Percentiles rank a stretch among this genome's conserved stretches.
phyloP scores from a whole-genome alignment of 352 stramenopile genomes.

The Phytophthora aleatoria region DNA sequence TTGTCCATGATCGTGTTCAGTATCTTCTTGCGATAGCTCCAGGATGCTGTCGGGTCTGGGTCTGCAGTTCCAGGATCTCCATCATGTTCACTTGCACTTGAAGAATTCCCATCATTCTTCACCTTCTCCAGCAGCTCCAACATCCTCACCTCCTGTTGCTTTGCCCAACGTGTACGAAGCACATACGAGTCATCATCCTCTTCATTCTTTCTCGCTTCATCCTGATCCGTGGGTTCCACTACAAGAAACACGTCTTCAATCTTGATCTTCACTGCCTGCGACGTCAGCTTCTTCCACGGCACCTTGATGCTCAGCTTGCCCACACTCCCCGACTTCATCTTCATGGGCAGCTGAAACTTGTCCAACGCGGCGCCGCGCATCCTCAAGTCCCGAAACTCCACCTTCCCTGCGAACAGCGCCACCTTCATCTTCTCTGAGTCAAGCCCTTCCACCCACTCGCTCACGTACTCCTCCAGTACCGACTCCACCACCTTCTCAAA shows the following conservation, averaged over 20 bases:
- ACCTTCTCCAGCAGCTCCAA: slow-evolving; percentile 76
- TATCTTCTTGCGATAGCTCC: slow-evolving; percentile 84
- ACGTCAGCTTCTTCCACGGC: slow-evolving; percentile 84
- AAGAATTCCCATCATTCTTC: slow-evolving; percentile 45
- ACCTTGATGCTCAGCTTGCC: slow-evolving; percentile 80
- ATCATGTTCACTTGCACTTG: slow-evolving; percentile 23
- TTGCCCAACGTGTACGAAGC: slow-evolving; percentile 69
- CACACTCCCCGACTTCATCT: slow-evolving; percentile 73
- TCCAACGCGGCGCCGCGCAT: slow-evolving; percentile 71
- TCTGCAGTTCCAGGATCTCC: slow-evolving; percentile 11
- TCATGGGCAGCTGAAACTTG: slow-evolving; percentile 81
- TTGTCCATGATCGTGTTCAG: slow-evolving; percentile 86
- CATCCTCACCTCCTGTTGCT: slow-evolving; percentile 84
- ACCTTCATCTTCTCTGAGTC: slow-evolving; percentile 90
- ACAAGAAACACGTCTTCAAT: slow-evolving; percentile 81
- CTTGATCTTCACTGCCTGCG: slow-evolving; percentile 75
- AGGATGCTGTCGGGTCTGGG: slow-evolving; percentile 58
- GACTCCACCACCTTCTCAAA: slow-evolving; percentile 88
- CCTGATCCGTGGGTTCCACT: slow-evolving; percentile 68
- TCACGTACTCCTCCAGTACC: slow-evolving; percentile 87
- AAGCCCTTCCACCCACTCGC: slow-evolving; percentile 83
- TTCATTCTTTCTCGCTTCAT: slow-evolving; percentile 34
- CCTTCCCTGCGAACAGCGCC: slow-evolving; percentile 80
- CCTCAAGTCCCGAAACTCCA: slow-evolving; percentile 81
- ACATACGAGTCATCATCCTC: slow-evolving; percentile 64